Conservation (phyloP, 352 stramenopile species). For the Pythium monospermum region DNA sequence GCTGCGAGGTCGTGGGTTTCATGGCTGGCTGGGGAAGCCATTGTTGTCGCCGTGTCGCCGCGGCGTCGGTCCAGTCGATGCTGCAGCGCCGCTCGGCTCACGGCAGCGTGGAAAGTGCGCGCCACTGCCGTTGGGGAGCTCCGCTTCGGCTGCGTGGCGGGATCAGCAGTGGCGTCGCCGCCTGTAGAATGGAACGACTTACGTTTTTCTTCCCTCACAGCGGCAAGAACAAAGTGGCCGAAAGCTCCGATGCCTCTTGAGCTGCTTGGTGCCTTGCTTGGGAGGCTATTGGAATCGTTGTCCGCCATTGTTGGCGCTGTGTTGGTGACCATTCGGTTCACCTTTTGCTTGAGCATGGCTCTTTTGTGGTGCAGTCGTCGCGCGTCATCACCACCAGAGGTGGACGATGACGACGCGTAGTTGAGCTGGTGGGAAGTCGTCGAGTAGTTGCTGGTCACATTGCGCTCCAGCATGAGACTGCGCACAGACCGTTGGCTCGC, state of each 20-base stretch:
- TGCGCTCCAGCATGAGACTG: constrained; percentile 48
- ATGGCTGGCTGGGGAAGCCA: neutral
- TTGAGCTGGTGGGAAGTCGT: constrained; percentile 55
- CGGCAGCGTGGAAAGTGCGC: constrained; percentile 13
- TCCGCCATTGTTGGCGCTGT: neutral
- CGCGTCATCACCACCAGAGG: neutral
- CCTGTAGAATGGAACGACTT: neutral
- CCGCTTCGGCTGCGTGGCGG: too few species aligned
- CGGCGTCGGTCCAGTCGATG: constrained; percentile 12
- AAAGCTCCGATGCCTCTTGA: too few species aligned
- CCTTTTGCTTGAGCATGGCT: constrained; percentile 14
- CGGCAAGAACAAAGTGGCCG: constrained; percentile 45
- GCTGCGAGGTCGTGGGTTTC: neutral
- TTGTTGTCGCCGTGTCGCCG: neutral
- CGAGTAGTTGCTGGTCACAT: constrained; percentile 63
- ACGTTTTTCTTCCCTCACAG: constrained; percentile 29
- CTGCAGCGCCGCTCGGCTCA: constrained; percentile 10
- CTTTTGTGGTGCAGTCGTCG: constrained; percentile 17
- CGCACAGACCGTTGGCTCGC: constrained; percentile 51
- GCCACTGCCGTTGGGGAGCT: constrained; percentile 4
- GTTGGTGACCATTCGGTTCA: constrained; percentile 13
- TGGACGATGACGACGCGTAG: constrained; percentile 3
- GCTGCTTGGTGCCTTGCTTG: neutral
- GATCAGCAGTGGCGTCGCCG: neutral
- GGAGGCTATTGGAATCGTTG: neutral